phyloP scores from a whole-genome alignment of 805 yeast genomes.

The Candida nanaspora region DNA sequence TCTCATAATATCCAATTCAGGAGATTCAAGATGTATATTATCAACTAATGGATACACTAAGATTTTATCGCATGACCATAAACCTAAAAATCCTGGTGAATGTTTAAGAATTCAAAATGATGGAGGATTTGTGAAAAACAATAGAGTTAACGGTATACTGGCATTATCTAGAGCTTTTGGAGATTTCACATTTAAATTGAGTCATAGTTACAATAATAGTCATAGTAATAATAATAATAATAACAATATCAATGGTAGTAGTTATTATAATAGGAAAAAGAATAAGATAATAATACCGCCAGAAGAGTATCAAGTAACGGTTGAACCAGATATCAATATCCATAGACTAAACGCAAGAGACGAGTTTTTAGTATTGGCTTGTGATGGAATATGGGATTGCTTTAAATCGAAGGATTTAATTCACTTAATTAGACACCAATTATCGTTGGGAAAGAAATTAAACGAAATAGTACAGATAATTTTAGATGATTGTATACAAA shows the following conservation, averaged over 20 bases:
- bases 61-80: conserved; percentile 59
- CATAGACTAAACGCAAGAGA: conserved; percentile 42
- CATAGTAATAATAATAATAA: conserved; percentile 2
- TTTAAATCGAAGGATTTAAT: conserved; percentile 51
- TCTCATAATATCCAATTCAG: conserved; percentile 59
- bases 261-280: conserved; percentile 10
- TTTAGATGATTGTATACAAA: conserved; percentile 57
- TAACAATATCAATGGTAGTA: too few relatives aligned
- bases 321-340: conserved; percentile 65
- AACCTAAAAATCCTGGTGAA: conserved; percentile 53
- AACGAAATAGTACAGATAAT: conserved; percentile 53
- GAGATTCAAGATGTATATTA: conserved; percentile 66
- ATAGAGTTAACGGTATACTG: conserved; percentile 52
- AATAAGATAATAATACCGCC: conserved; percentile 31
- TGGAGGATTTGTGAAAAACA: conserved; percentile 55
- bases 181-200: conserved; percentile 50
- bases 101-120: conserved; percentile 49
- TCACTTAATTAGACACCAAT: conserved; percentile 46
- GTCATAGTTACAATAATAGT: conserved; percentile 18
- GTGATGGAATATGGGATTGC: conserved; percentile 83
- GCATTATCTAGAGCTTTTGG: conserved; percentile 58
- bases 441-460: conserved; percentile 49
- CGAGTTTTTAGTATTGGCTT: conserved; percentile 67
- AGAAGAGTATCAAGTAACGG: conserved; percentile 74
- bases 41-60: conserved; percentile 49